Percentiles rank a stretch among this genome's conserved stretches.
Conservation (phyloP, 257 asterid species). For the Rhazya stricta region DNA sequence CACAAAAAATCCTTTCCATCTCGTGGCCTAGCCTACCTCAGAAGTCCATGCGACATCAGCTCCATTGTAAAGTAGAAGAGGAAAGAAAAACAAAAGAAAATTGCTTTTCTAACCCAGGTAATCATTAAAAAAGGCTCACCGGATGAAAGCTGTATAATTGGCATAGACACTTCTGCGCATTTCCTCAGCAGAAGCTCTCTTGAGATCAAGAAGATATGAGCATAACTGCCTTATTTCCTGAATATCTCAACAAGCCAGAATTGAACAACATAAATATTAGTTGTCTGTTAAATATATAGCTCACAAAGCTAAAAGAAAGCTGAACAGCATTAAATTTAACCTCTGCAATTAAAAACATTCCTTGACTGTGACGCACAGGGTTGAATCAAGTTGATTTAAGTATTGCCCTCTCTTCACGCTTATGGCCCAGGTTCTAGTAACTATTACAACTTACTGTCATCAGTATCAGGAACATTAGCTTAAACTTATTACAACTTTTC, state of each 20-base stretch:
- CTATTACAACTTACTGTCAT: not conserved
- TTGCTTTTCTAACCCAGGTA: conserved; percentile 5
- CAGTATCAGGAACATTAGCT: not conserved
- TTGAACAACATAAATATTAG: conserved; percentile 9
- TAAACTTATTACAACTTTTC: not conserved
- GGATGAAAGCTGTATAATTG: conserved; percentile 91
- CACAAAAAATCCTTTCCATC: not conserved
- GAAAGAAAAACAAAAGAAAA: not conserved
- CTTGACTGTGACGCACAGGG: not conserved
- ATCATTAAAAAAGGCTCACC: conserved; percentile 48
- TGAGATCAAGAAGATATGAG: conserved; percentile 85
- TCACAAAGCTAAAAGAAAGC: not conserved
- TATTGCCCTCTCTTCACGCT: not conserved
- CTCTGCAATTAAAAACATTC: conserved; percentile 11
- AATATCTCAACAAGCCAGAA: conserved; percentile 14
- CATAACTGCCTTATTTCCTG: conserved; percentile 97
- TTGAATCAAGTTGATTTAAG: not conserved
- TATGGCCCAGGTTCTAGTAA: not conserved
- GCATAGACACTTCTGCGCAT: conserved; percentile 98
- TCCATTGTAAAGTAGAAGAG: not conserved
- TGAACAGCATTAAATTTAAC: not conserved
- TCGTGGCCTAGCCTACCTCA: not conserved
- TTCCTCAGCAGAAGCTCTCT: conserved; percentile 98
- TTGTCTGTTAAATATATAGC: not conserved
- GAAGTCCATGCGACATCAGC: not conserved